Conservation (phyloP, 306 rosid species). For the Gastrolobium villosum region DNA sequence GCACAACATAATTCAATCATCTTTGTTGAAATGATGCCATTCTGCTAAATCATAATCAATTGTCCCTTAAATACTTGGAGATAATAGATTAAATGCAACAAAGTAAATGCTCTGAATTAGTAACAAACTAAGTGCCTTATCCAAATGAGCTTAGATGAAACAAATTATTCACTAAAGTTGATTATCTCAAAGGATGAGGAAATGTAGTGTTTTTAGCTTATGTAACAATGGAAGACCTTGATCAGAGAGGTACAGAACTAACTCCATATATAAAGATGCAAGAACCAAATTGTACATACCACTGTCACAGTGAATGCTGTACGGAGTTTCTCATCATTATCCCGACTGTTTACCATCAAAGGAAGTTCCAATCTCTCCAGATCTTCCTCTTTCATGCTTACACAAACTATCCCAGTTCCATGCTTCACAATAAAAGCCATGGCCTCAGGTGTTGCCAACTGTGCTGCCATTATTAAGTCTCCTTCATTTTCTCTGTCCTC, state of each 20-base stretch:
- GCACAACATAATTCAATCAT: slow-evolving; percentile 1
- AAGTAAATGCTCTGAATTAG: slow-evolving; percentile 25
- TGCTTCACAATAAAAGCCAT: slow-evolving; percentile 94
- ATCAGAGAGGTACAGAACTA: slow-evolving; percentile 42
- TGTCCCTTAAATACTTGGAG: slow-evolving; percentile 1
- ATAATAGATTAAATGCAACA: neutral
- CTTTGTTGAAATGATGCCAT: neutral
- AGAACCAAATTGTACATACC: slow-evolving; percentile 63
- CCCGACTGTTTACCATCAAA: slow-evolving; percentile 78
- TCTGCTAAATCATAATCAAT: slow-evolving; percentile 12
- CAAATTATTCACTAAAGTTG: slow-evolving; percentile 19
- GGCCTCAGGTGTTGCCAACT: slow-evolving; percentile 88
- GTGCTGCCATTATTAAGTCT: slow-evolving; percentile 88
- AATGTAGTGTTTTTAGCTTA: neutral
- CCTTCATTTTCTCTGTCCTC: slow-evolving; percentile 97
- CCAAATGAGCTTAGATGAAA: slow-evolving; percentile 34
- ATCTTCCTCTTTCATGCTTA: slow-evolving; percentile 87
- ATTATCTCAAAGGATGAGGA: slow-evolving; percentile 5
- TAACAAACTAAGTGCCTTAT: slow-evolving; percentile 34
- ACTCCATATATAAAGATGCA: slow-evolving; percentile 29
- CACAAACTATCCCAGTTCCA: slow-evolving; percentile 90
- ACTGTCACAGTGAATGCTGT: slow-evolving; percentile 93
- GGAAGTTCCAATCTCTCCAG: slow-evolving; percentile 84
- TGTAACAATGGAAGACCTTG: too few relatives aligned
- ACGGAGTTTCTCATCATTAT: slow-evolving; percentile 76